Base-by-base conservation (phyloP, 495 filamentous ascomycete species). In the Pyrenopolyporus hunteri region DNA sequence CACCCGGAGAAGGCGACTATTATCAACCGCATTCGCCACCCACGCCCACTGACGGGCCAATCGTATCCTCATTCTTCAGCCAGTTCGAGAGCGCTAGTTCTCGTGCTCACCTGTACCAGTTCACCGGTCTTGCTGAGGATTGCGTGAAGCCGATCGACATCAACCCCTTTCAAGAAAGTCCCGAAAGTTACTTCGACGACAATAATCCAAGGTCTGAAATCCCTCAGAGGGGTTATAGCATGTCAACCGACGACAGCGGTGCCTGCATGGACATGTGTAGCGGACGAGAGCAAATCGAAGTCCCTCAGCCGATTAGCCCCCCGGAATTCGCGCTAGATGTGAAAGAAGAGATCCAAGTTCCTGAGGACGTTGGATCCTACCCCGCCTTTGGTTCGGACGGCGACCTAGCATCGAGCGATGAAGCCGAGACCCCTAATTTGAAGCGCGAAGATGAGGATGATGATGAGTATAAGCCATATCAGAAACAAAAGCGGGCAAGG, bases 91-190 rank as follows among this genome's bases (percentile, higher is more conserved):
- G 55, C 14, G 42, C 40, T 17, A 65, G 51, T 54, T 57, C 49
- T 22, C 56, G 36, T 35, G 60, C 13, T 40, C 52, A 68, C 46
- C 56, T 51, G 19, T 57, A 67, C 29, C 66, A 71, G 49, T 71
- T 68, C 66, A 64, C 69, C 4, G 68, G 67, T 16, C 52, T 68
- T 50, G 68, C 68, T 29, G 64, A 68, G 6, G 57, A 49, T 36
- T 79, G 52, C 13, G 75, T 78, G 11, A 78, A 74, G 43, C 77
- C 63, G 13, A 51, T 55, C 8, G 75, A 79, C 31, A 69, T 80
- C 10, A 77, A 75, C 57, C 60, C 67, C 0, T 69, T 52, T 31
- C 71, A 70, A 32, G 73, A 73, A 33, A 19, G 56, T 0, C 47
- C 66, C 4, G 55, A 52, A 2, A 69, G 70, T 35, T 70, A 68